Evolutionary conservation across 495 filamentous ascomycete species (phyloP).

Genomic region (Neurospora sp.): DNA sequence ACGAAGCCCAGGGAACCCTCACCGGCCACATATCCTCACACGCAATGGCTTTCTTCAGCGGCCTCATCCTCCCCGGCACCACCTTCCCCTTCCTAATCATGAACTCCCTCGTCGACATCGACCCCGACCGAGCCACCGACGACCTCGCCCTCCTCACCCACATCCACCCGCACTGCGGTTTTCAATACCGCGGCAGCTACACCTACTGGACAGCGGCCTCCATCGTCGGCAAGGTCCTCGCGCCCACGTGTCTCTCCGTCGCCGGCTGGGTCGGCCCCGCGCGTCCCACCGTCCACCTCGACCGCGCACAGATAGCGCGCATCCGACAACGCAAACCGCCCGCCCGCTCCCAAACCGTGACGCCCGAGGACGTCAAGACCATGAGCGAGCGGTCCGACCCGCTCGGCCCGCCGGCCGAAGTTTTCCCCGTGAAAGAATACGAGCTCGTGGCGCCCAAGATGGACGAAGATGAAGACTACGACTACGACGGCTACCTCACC

Average conservation of each 20-base stretch:
- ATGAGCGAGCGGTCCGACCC: constrained; percentile 56
- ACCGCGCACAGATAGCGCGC: constrained; percentile 50
- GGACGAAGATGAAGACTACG: constrained; percentile 31
- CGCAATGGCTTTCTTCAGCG: constrained; percentile 63
- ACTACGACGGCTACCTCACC: constrained; percentile 23
- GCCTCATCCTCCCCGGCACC: constrained; percentile 55
- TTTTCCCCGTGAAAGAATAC: constrained; percentile 54
- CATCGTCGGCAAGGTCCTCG: constrained; percentile 68
- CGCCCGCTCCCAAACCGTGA: constrained; percentile 22
- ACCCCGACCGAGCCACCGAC: constrained; percentile 47
- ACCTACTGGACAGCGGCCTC: constrained; percentile 62
- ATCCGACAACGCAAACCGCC: constrained; percentile 42
- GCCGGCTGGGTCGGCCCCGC: constrained; percentile 63
- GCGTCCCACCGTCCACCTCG: constrained; percentile 48
- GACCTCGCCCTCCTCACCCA: constrained; percentile 51
- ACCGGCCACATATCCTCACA: constrained; percentile 48
- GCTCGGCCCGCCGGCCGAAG: constrained; percentile 45
- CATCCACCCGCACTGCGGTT: constrained; percentile 52
- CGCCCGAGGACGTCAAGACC: constrained; percentile 41
- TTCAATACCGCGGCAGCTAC: constrained; percentile 56
- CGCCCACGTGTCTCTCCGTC: constrained; percentile 59
- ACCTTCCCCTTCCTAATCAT: constrained; percentile 63
- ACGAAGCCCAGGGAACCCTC: constrained; percentile 42
- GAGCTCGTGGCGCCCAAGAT: constrained; percentile 40
- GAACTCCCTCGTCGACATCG: constrained; percentile 62